Conservation (phyloP, 2,329 filamentous ascomycete species). For the Gliomastix tumulicola region DNA sequence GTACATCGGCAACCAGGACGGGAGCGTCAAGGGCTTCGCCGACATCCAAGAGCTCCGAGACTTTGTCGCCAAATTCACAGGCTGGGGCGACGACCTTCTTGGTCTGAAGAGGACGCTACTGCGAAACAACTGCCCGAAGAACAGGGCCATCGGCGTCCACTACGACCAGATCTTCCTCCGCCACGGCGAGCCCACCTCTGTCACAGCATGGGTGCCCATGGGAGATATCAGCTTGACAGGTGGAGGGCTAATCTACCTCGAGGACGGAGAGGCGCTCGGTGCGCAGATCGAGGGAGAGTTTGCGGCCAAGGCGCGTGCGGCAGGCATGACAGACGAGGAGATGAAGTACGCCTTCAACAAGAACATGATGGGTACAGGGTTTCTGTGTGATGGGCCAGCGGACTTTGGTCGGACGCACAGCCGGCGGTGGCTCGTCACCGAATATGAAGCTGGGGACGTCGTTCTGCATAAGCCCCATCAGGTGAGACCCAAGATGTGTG, state of each 20-base stretch:
- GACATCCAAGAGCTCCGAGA: constrained; percentile 40
- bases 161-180: constrained; percentile 54
- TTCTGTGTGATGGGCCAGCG: constrained; percentile 42
- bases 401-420: constrained; percentile 19
- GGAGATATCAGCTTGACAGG: constrained; percentile 45
- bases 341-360: constrained; percentile 43
- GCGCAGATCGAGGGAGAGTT: constrained; percentile 43
- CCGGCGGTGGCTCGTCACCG: constrained; percentile 24
- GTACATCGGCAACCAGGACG: constrained; percentile 24
- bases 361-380: constrained; percentile 51
- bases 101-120: constrained; percentile 35
- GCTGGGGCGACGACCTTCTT: constrained; percentile 43
- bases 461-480: constrained; percentile 29
- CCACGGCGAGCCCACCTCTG: constrained; percentile 43
- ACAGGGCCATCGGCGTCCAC: constrained; percentile 52
- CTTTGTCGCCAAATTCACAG: constrained; percentile 43
- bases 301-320: constrained; percentile 34
- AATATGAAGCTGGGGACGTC: constrained; percentile 31
- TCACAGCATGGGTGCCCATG: constrained; percentile 53
- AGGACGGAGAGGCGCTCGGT: constrained; percentile 34
- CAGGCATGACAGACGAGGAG: constrained; percentile 44
- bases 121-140: constrained; percentile 48
- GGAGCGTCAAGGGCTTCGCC: constrained; percentile 32
- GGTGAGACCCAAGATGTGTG: constrained; percentile 8
- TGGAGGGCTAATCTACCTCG: constrained; percentile 53